Base-by-base conservation (phyloP, 306 rosid species). In the Cucumis cinereus region DNA sequence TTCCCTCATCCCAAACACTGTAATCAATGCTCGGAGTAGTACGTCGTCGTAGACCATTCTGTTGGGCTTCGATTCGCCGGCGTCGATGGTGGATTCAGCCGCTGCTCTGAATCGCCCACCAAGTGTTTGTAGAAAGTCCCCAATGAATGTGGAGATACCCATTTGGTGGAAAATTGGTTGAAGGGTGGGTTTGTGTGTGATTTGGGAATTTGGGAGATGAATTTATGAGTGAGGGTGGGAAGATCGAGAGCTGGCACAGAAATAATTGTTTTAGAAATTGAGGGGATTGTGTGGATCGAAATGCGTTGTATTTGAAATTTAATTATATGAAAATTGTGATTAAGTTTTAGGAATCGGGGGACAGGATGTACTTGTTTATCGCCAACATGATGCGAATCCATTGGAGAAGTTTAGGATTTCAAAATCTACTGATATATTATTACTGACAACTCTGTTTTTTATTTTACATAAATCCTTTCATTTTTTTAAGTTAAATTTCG, bases 1-100 rank as follows among this genome's bases (percentile, higher is more conserved):
- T 80, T 55, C 83, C 78, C 88, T 83, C 98, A 93, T 89, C 67
- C 96, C 98, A 68, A 93, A 93, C 61, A 93, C 98, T 0, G 91
- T 89, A 43, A 91, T 85, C 41, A 93, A 88, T 26, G 97, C 93
- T 10, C 84, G 28, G 0, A 88, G 76, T 90, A 91, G 81, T 12
- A 26, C 43, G 20, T 71, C 58, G 20, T 71, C 75, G 54, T 71
- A 15, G 1, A 20, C 30, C 3, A 16, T 30, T 19, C 64, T 23
- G 66, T 26, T 1, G n/a, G 66, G 10, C 19, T 4, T 26, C 6
- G 74, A 33, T 43, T 11, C 20, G 56, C 35, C 52, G 35, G 3
- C 54, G 53, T 69, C 38, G 3, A 28, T 15, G 56, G 78, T 74
- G 47, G 79, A 35, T 28, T 71, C 73, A 19, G 89, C 77, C 41